Percentiles rank a stretch among this genome's conserved stretches.
phyloP scores from a whole-genome alignment of 1,284 basidiomycete species.

The Microbotryomycetes sp. region DNA sequence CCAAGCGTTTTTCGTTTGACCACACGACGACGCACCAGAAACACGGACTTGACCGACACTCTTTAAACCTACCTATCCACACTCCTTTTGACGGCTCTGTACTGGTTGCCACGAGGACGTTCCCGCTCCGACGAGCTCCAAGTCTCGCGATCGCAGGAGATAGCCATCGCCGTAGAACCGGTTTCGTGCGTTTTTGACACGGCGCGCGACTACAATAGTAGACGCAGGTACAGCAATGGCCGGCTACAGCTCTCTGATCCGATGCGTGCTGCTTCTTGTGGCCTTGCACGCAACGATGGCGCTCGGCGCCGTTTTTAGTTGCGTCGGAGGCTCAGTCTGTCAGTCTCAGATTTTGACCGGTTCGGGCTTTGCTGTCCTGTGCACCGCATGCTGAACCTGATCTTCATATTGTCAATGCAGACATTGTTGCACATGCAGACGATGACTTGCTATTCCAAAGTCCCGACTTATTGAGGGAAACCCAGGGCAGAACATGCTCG shows the following conservation, averaged over 20 bases:
- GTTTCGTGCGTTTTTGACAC: no score
- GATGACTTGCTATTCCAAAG: constrained; percentile 32
- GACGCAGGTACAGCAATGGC: neutral
- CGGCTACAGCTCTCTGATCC: neutral
- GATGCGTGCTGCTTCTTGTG: neutral
- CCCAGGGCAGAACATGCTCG: constrained; percentile 11
- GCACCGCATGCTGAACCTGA: no score
- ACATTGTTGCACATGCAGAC: constrained; percentile 32
- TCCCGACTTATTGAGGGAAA: constrained; percentile 1
- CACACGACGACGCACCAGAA: no score
- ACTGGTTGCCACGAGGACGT: neutral
- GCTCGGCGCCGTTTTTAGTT: neutral
- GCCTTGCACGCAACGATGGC: neutral
- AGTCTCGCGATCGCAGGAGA: neutral
- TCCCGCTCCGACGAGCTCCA: neutral
- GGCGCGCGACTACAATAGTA: neutral
- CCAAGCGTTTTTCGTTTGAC: no score
- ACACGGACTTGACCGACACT: no score
- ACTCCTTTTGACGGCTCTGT: neutral
- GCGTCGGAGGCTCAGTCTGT: neutral
- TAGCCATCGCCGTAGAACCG: neutral
- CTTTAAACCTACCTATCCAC: neutral
- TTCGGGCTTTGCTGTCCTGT: no score
- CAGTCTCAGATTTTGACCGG: no score
- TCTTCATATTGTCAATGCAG: neutral